Evolutionary conservation across 768 basidiomycete species (phyloP).

Genomic region (Mycena galopus): DNA sequence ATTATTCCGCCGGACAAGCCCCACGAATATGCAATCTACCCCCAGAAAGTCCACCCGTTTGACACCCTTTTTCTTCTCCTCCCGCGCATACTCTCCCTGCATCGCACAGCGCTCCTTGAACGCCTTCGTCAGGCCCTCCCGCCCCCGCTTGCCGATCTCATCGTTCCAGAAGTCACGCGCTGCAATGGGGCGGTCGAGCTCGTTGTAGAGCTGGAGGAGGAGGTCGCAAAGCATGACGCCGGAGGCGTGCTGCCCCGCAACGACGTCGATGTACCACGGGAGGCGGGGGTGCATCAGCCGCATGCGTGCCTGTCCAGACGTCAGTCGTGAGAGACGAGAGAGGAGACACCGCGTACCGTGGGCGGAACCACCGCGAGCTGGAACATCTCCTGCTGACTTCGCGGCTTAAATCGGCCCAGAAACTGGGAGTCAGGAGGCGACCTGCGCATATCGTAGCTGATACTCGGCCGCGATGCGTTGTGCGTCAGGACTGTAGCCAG

Average conservation of each 20-base stretch:
- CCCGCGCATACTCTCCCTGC: constrained; percentile 27
- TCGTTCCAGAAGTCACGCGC: constrained; percentile 59
- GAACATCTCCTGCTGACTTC: constrained; percentile 49
- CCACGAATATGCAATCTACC: constrained; percentile 50
- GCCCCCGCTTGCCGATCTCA: constrained; percentile 55
- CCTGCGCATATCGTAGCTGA: constrained; percentile 27
- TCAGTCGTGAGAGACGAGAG: no score
- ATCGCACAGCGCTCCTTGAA: constrained; percentile 53
- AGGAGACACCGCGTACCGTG: constrained; percentile 28
- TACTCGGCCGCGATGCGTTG: constrained; percentile 1
- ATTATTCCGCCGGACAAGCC: constrained; percentile 56
- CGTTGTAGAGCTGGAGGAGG: constrained; percentile 51
- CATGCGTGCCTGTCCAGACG: constrained; percentile 45
- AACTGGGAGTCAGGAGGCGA: constrained; percentile 4
- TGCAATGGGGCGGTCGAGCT: constrained; percentile 52
- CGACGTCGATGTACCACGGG: constrained; percentile 66
- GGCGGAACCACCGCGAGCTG: constrained; percentile 59
- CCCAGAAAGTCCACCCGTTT: constrained; percentile 61
- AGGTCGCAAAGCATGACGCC: constrained; percentile 62
- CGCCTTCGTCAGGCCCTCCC: constrained; percentile 50
- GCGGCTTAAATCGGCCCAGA: constrained; percentile 20
- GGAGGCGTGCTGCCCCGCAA: constrained; percentile 43
- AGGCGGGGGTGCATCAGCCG: constrained; percentile 58
- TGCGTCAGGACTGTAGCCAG: neutral
- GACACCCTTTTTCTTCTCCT: constrained; percentile 53